Conservation (phyloP, 1,284 basidiomycete species). For the Trichosporon sp. region DNA sequence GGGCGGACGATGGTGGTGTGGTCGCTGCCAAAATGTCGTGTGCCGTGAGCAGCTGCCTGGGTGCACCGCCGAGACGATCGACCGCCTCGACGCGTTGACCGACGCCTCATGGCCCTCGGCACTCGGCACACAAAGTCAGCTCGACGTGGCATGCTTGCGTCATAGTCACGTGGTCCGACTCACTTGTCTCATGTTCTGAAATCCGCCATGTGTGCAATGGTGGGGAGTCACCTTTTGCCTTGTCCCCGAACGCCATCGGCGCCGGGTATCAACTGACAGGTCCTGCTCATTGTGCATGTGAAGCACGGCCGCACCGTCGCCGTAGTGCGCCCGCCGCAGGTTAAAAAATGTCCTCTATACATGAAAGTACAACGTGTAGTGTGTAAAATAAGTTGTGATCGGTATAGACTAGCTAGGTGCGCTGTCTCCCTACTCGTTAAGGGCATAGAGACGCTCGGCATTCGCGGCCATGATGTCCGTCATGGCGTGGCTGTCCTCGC, state of each 20-base stretch:
- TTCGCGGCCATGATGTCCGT: constrained; percentile 36
- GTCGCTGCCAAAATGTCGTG: not conserved
- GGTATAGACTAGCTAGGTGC: too few relatives aligned
- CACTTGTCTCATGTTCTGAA: not conserved
- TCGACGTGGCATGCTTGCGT: constrained; percentile 1
- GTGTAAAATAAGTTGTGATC: not conserved
- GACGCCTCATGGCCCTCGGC: not conserved
- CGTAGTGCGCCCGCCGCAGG: too few relatives aligned
- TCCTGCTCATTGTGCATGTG: too few relatives aligned
- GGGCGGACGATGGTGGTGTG: too few relatives aligned
- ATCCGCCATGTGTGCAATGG: not conserved
- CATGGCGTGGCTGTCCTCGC: constrained; percentile 67
- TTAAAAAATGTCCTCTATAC: constrained; percentile 2
- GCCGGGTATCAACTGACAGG: too few relatives aligned
- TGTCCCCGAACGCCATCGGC: too few relatives aligned
- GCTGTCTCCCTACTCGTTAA: too few relatives aligned
- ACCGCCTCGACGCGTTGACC: not conserved
- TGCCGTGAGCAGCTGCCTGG: not conserved
- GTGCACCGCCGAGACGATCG: too few relatives aligned
- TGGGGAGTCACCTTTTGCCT: not conserved
- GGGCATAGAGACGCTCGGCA: constrained; percentile 14
- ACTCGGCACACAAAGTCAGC: not conserved
- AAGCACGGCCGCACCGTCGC: too few relatives aligned
- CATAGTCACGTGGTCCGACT: not conserved
- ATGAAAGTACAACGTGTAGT: not conserved